Evolutionary conservation across 2,329 filamentous ascomycete genomes (phyloP), one percentile per base, ranked within the genome.

Genomic region (Ophiostoma tasmaniense): DNA sequence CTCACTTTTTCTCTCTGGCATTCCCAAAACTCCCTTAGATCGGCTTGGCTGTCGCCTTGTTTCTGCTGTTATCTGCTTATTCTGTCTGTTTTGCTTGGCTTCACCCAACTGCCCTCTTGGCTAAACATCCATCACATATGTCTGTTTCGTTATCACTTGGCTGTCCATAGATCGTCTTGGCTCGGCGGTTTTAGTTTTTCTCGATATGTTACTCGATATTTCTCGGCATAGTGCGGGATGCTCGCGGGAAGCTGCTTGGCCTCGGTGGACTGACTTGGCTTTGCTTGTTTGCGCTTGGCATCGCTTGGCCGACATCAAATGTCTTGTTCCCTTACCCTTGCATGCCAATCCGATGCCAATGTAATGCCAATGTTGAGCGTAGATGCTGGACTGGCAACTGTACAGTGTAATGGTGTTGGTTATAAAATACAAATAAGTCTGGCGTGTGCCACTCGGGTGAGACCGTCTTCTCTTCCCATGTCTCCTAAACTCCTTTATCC

Each of bases 31-130:
- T 13, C 22, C 50, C 50, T 55, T 55, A 55, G 45, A 17, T 50
- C 45, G 30, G 35, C 62, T 69, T 69, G 67, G 67, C 62, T 50
- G 22, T 61, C 20, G 42, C n/a, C 61, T 50, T 64, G 39, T n/a
- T 30, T 65, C 20, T 7, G 20, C 61, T 68, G 59, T 61, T 59
- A 20, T 65, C 20, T 7, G 11, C 61, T 65, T 68, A 39, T 42
- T 39, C 25, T 30, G 4, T 1, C 37, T 62, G 3, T n/a, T 25
- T 55, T 55, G 1, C 52, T 59, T 25, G 50, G 50, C 50, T 55
- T 55, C 22, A 3, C 11, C 3, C 25, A 22, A 52, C 10, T 25
- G 22, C 14, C 52, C 25, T 59, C 52, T 30, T 59, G 52, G 52
- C 52, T 59, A 25, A 7, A 45, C 59, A 55, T n/a, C 50, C 14